These are phyloP conservation scores for Ophiorrhiza pumila DNA, from an alignment of 257 asterid genomes.

Conservation along the genomic window DNA sequence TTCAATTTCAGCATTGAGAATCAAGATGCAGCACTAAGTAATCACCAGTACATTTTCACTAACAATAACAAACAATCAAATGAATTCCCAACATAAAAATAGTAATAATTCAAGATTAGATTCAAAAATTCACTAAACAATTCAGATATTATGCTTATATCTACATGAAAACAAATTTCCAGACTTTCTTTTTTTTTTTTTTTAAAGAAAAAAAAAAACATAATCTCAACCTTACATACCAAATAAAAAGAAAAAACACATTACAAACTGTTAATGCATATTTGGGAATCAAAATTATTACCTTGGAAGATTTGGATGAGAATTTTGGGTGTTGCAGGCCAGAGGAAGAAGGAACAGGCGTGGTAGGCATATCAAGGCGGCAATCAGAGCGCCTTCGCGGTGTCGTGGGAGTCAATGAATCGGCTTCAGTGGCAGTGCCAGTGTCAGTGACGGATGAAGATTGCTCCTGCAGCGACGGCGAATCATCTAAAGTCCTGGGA, in stretches of 20 bases:
- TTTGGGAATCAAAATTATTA: conserved; percentile 3
- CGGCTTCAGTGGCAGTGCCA: too few relatives aligned
- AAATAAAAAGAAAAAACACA: neutral
- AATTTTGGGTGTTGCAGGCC: conserved; percentile 55
- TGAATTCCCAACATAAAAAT: neutral
- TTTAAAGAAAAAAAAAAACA: neutral
- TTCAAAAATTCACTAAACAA: neutral
- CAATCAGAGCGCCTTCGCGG: conserved; percentile 35
- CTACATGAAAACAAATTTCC: neutral
- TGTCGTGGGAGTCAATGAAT: conserved; percentile 29
- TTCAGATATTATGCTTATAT: neutral
- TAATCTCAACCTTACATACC: neutral
- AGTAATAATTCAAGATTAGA: neutral
- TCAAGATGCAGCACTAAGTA: neutral
- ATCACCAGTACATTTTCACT: neutral
- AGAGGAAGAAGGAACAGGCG: conserved; percentile 77
- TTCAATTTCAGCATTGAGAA: neutral
- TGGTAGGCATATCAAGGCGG: conserved; percentile 46
- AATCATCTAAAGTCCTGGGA: conserved; percentile 44
- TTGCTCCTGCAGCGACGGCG: conserved; percentile 24
- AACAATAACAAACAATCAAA: neutral
- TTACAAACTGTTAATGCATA: neutral
- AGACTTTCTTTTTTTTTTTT: neutral
- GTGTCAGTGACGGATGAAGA: conserved; percentile 22
- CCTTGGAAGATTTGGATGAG: conserved; percentile 59